Percentiles rank a stretch among this genome's conserved stretches.
phyloP scores from a whole-genome alignment of 352 stramenopile species.

The Blastocystis sp. region DNA sequence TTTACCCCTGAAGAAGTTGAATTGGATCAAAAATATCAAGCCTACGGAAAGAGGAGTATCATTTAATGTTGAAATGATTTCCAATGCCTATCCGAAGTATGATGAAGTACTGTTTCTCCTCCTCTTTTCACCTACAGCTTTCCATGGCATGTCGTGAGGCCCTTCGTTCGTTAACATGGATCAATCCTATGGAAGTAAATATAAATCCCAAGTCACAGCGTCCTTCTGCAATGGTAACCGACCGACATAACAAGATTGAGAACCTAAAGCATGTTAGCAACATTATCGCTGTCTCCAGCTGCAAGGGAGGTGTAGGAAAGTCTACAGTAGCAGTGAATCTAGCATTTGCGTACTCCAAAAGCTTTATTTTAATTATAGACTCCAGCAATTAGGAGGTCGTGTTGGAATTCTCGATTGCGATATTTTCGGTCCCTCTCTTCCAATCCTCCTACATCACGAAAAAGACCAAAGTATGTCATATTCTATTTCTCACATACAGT shows the following conservation, averaged over 20 bases:
- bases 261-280: slow-evolving; percentile 75
- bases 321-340: slow-evolving; percentile 84
- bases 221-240: slow-evolving; percentile 77
- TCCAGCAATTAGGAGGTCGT: slow-evolving; percentile 82
- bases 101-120: slow-evolving; percentile 6
- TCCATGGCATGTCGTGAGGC: slow-evolving; percentile 39
- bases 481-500: neutral
- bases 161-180: slow-evolving; percentile 6
- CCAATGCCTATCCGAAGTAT: slow-evolving; percentile 32
- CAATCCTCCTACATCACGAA: slow-evolving; percentile 87
- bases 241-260: slow-evolving; percentile 74
- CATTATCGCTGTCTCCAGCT: slow-evolving; percentile 83
- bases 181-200: slow-evolving; percentile 71
- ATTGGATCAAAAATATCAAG: slow-evolving; percentile 78
- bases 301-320: slow-evolving; percentile 85
- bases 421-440: slow-evolving; percentile 95
- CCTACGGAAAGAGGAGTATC: slow-evolving; percentile 72
- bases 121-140: neutral
- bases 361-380: slow-evolving; percentile 68
- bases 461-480: slow-evolving; percentile 71
- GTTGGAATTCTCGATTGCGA: slow-evolving; percentile 98
- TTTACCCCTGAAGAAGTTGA: slow-evolving; percentile 73
- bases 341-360: slow-evolving; percentile 75
- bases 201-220: slow-evolving; percentile 75
- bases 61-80: slow-evolving; percentile 60